Base-by-base conservation (phyloP, 2,329 filamentous ascomycete genomes). In the Colletotrichum kahawae region DNA sequence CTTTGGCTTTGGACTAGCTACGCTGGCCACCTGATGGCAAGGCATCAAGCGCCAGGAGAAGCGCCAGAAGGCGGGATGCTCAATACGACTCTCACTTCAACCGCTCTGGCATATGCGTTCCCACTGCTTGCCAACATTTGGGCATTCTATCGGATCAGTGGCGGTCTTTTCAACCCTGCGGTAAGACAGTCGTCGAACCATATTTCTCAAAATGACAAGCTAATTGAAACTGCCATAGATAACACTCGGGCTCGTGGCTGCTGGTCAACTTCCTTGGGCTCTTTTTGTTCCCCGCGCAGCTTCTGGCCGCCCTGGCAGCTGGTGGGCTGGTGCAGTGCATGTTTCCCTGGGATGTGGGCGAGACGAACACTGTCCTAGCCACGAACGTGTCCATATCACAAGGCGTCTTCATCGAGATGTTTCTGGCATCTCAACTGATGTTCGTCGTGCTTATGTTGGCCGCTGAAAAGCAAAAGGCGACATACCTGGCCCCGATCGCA, bases 391-490 rank as follows among this genome's bases (percentile, higher is more conserved):
- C 84, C 73, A 84, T 88, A 21, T 85, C 85, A 0, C 91, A 91
- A 74, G 92, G 92, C 9, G 84, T 94, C 36, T 93, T 93, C 80
- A 88, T 93, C 60, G 92, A 94, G 82, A 89, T 92, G 85, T 92
- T 94, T 79, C 85, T 93, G 48, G 93, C 92, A 0, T 85, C 90
- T 0, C 87, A 93, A 79, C 85, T 94, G 16, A 88, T 93, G 14
- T 85, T 94, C 68, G 89, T 91, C 3, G 90, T 94, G 36, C 90
- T 92, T 82, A 93, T 95, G 90, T 87, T 95, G 65, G 93, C 93
- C 0, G 90, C 91, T 5, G 93, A 95, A 81, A 95, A 95, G 84
- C 93, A 95, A 82, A 91, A 92, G 66, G 90, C 91, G 4, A 95
- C 93, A 0, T 94, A 89, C 80, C 84, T 95, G 2, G 93, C 93